Evolutionary conservation across 2,329 filamentous ascomycete species (phyloP), one percentile per base, ranked within the genome.

Genomic region (Phyllosticta capitalensis): DNA sequence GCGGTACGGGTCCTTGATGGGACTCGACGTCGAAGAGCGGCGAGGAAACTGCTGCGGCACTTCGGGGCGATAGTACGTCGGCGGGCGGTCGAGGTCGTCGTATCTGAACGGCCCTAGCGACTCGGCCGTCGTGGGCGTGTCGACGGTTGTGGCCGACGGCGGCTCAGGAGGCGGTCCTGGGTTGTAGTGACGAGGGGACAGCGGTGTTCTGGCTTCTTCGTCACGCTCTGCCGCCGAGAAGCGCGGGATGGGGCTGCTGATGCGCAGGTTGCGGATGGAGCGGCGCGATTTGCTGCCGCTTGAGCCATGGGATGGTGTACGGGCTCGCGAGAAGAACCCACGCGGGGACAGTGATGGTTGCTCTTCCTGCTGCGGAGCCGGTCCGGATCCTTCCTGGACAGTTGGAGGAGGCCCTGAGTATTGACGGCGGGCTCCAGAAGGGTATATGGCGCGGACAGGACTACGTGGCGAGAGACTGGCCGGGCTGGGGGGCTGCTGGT

Each of bases 151-250:
- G 10, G 59, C 67, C n/a, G 61, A 62, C 0, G 71, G 70, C 3
- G 79, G 78, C 6, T 75, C 75, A n/a, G 82, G 82, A 5, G 58
- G 58, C 1, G 82, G 80, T 7, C 79, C 76, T 2, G 79, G 78
- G 0, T 80, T 80, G 69, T 83, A 83, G 63, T 78, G 72, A 50
- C 81, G 76, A 9, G 82, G 82, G 1, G 81, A 82, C 3, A 85
- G 72, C 1, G 82, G 79, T n/a, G 75, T 78, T 33, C 76, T 74
- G 3, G 73, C 71, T 62, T 80, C 76, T n/a, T 73, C 76, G 21
- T 78, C 76, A 14, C 75, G 71, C 61, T 79, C 79, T 3, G 72
- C 70, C 24, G 71, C 70, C 0, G 74, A 71, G 61, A 74, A 73
- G 22, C 75, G 72, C 17, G 78, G 75, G 10, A 83, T 71, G 1